phyloP scores from a whole-genome alignment of 129 eudicot genomes.

The Calendula officinalis region DNA sequence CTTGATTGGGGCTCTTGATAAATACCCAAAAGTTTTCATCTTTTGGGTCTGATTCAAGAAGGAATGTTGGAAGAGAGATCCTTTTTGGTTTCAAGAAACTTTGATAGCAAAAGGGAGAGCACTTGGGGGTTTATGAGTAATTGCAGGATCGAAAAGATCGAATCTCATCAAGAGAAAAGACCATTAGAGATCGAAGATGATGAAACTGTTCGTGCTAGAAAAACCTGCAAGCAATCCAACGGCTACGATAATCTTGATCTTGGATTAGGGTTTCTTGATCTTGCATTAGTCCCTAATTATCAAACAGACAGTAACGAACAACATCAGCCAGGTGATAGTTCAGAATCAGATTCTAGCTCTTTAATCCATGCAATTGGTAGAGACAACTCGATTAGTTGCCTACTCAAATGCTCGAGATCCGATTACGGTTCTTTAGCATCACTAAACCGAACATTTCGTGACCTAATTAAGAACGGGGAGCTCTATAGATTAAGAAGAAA shows the following conservation, averaged over 20 bases:
- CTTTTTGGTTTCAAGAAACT: conserved; percentile 59
- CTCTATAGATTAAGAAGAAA: conserved; percentile 48
- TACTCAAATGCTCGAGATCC: conserved; percentile 58
- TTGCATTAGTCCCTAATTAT: conserved; percentile 29
- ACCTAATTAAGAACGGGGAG: conserved; percentile 56
- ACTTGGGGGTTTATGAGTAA: conserved; percentile 61
- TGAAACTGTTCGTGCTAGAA: conserved; percentile 29
- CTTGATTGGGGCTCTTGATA: background rate
- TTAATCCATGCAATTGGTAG: conserved; percentile 53
- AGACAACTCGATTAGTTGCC: conserved; percentile 59
- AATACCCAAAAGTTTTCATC: conserved; percentile 26
- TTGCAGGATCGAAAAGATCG: conserved; percentile 51
- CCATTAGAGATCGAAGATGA: conserved; percentile 46
- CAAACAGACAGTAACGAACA: conserved; percentile 29
- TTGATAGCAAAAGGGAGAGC: conserved; percentile 42
- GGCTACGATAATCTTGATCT: conserved; percentile 30
- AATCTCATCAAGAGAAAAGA: conserved; percentile 44
- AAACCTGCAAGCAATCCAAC: conserved; percentile 29
- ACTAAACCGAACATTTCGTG: conserved; percentile 54
- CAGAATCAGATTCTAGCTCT: conserved; percentile 56
- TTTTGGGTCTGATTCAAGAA: conserved; percentile 38
- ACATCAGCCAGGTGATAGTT: conserved; percentile 15
- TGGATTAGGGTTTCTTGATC: conserved; percentile 34
- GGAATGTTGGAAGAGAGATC: conserved; percentile 83
- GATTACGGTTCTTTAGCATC: conserved; percentile 65